Conservation (phyloP, 2,329 filamentous ascomycete species). For the Colletotrichum sp. region DNA sequence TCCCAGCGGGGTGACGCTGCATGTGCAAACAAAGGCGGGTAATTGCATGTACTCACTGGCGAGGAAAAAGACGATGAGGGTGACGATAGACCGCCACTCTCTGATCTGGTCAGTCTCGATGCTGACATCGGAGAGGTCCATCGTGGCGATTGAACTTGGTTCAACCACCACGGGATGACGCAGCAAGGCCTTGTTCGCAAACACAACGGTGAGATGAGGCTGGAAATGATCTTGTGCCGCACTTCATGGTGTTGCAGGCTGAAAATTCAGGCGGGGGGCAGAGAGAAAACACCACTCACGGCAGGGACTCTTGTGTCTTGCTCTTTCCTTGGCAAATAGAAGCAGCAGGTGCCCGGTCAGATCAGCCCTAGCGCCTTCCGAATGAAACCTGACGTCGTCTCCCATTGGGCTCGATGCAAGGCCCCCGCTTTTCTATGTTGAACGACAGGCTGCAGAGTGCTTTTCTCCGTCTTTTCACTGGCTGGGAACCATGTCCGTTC, state of each 20-base stretch:
- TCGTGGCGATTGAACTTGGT: background rate
- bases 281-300: background rate
- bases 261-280: too few relatives aligned
- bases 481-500: background rate
- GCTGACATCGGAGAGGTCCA: conserved; percentile 26
- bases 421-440: background rate
- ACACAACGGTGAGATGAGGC: background rate
- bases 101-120: conserved; percentile 61
- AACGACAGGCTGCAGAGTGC: background rate
- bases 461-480: background rate
- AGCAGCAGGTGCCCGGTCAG: background rate
- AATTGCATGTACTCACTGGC: conserved; percentile 66
- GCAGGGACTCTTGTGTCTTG: background rate
- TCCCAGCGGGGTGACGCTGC: background rate
- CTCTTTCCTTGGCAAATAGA: background rate
- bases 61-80: conserved; percentile 70
- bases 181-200: background rate
- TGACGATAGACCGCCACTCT: conserved; percentile 73
- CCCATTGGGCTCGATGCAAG: background rate
- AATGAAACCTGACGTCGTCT: background rate
- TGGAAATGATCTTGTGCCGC: background rate
- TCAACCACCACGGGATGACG: background rate
- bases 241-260: background rate
- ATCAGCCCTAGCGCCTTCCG: background rate
- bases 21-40: background rate